phyloP scores from a whole-genome alignment of 2,329 filamentous ascomycete species.

The Apiospora malaysiana region DNA sequence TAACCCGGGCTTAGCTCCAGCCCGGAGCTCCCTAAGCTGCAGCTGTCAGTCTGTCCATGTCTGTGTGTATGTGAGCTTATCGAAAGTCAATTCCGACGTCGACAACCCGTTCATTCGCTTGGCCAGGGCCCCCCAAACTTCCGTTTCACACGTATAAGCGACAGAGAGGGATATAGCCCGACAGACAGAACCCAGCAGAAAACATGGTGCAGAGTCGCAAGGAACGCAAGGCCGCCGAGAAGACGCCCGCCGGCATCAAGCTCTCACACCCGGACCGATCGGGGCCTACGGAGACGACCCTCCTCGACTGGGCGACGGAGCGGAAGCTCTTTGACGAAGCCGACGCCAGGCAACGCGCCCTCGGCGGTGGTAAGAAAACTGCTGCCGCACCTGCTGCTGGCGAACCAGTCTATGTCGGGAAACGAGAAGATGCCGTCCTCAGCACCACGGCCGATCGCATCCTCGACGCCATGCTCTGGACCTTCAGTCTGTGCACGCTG shows the following conservation, averaged over 20 bases:
- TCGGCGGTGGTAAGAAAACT: conserved; percentile 20
- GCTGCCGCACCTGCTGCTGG: conserved; percentile 34
- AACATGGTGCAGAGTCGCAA: conserved; percentile 58
- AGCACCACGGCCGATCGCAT: conserved; percentile 54
- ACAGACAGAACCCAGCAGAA: not conserved
- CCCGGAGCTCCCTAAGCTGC: not conserved
- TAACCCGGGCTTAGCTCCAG: not conserved
- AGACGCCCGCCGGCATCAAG: conserved; percentile 54
- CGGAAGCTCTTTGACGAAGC: conserved; percentile 61
- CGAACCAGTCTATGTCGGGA: conserved; percentile 44
- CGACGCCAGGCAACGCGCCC: conserved; percentile 45
- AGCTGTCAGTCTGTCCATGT: not conserved
- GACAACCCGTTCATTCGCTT: not conserved
- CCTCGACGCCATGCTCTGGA: conserved; percentile 64
- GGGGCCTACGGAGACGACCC: conserved; percentile 65
- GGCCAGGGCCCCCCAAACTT: not conserved
- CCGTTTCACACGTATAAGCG: not conserved
- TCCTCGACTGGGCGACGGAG: conserved; percentile 75
- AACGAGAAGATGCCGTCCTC: conserved; percentile 35
- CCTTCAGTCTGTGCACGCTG: conserved; percentile 68
- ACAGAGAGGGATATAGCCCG: too few species aligned
- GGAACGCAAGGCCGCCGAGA: conserved; percentile 44
- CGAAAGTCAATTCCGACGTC: not conserved
- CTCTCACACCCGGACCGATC: conserved; percentile 74
- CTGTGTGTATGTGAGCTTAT: not conserved